Evolutionary conservation across 202 grass and related monocot species (phyloP), one percentile per base, ranked within the genome.

Genomic region (Schoenoplectus triqueter): DNA sequence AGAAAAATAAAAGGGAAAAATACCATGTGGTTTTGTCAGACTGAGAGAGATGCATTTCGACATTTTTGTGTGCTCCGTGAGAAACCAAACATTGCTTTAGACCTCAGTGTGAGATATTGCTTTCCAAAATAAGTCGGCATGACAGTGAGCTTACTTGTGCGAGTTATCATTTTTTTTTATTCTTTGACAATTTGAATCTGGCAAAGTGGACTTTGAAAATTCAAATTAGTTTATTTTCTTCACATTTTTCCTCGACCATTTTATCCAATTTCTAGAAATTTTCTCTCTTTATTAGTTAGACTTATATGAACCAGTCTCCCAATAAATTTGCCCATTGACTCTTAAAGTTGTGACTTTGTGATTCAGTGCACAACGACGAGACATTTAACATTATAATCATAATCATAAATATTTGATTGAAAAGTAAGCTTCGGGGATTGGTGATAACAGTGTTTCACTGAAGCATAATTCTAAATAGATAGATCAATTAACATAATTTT

Each of bases 41-140:
- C 10, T 73, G 69, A 73, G 15, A 73, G 46, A 75, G 48, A 75
- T 54, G 31, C 19, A 75, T 54, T 75, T 75, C 48, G 72, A 75
- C 2, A 75, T 31, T 55, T 54, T 39, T 73, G 66, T 73, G 66
- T 21, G 81, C 65, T 21, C 2, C 49, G 7, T 18, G 45, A 69
- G n/a, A 84, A 44, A 3, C 47, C 71, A 84, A 84, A 84, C 47
- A 6, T 48, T 54, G 47, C 8, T 60, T 41, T 49, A 66, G 17
- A 40, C 31, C 31, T 31, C 61, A 18, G 14, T 61, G 66, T 21
- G 79, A 51, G 39, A 42, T 67, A 21, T 66, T 51, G 45, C 45
- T 82, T 82, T 67, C 63, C 17, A 82, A 17, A 81, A 67, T 20
- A 6, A 52, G 63, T 82, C 60, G 62, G 41, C 62, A 65, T 82